Percentiles rank a stretch among this genome's conserved stretches.
These are phyloP conservation scores for Cantharellus anzutake DNA, from an alignment of 768 basidiomycete genomes.

Conservation along the genomic window DNA sequence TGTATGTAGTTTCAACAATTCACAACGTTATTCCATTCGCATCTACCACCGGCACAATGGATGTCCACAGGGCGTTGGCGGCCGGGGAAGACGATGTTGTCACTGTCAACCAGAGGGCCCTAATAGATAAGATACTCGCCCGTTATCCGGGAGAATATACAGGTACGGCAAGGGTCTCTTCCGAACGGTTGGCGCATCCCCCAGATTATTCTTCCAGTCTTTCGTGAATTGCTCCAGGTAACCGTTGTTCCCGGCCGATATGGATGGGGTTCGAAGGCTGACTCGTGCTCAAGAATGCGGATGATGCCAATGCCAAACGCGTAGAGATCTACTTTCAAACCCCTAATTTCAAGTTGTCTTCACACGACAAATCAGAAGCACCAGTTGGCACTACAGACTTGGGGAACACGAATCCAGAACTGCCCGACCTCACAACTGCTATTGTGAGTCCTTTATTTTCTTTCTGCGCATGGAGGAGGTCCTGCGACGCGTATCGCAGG, in stretches of 20 bases:
- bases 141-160: slow-evolving; percentile 93
- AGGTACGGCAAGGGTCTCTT: slow-evolving; percentile 18
- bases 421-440: slow-evolving; percentile 47
- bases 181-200: background rate
- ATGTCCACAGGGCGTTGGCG: slow-evolving; percentile 4
- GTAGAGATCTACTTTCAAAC: slow-evolving; percentile 75
- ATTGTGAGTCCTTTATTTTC: slow-evolving; percentile 25
- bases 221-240: slow-evolving; percentile 49
- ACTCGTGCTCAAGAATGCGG: slow-evolving; percentile 50
- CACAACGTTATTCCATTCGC: no score
- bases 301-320: slow-evolving; percentile 61
- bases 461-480: slow-evolving; percentile 19
- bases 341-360: slow-evolving; percentile 5
- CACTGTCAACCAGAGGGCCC: slow-evolving; percentile 87
- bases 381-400: background rate
- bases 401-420: slow-evolving; percentile 6
- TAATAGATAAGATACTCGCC: slow-evolving; percentile 82
- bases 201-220: slow-evolving; percentile 22
- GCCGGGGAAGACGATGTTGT: slow-evolving; percentile 19
- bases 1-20: no score
- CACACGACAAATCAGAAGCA: no score
- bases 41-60: background rate
- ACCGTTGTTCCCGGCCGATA: background rate
- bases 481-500: background rate
- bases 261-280: background rate